Evolutionary conservation across 768 basidiomycete genomes (phyloP).

Genomic region (Coprinopsis cinerea): DNA sequence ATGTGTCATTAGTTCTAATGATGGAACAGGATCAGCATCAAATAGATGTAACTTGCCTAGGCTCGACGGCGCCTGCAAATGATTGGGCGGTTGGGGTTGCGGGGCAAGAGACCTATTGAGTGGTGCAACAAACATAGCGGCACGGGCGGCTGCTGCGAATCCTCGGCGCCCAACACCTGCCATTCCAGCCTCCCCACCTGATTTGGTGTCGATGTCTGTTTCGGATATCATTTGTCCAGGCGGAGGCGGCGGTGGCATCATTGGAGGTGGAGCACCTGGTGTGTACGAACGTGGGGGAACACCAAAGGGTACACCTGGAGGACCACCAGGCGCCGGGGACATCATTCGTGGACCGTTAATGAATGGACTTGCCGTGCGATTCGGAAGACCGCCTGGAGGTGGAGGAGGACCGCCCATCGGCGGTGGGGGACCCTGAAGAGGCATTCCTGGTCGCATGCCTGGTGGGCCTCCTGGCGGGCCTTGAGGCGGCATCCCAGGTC

Average conservation of each 20-base stretch:
- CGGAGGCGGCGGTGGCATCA: slow-evolving; percentile 3
- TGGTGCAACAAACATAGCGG: slow-evolving; percentile 31
- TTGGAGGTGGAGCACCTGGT: slow-evolving; percentile 8
- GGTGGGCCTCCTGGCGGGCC: not conserved
- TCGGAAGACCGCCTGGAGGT: not conserved
- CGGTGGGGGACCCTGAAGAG: slow-evolving; percentile 1
- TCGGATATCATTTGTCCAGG: slow-evolving; percentile 8
- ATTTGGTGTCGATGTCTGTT: slow-evolving; percentile 59
- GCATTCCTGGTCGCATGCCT: not conserved
- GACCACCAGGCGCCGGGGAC: no score
- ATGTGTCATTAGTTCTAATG: slow-evolving; percentile 8
- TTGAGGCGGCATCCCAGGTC: not conserved
- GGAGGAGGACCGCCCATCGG: not conserved
- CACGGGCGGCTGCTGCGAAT: slow-evolving; percentile 69
- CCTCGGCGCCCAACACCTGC: slow-evolving; percentile 86
- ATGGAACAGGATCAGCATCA: slow-evolving; percentile 5
- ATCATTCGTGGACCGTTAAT: slow-evolving; percentile 2
- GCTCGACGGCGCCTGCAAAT: no score
- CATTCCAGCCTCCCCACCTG: slow-evolving; percentile 78
- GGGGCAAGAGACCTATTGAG: slow-evolving; percentile 14
- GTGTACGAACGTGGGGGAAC: slow-evolving; percentile 6
- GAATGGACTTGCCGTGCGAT: not conserved
- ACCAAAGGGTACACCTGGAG: not conserved
- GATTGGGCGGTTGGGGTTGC: no score
- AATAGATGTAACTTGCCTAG: slow-evolving; percentile 30